A percentile compares a stretch with the other conserved stretches of the same genome.
phyloP scores from a whole-genome alignment of 257 asterid genomes.

The Rehmannia glutinosa region DNA sequence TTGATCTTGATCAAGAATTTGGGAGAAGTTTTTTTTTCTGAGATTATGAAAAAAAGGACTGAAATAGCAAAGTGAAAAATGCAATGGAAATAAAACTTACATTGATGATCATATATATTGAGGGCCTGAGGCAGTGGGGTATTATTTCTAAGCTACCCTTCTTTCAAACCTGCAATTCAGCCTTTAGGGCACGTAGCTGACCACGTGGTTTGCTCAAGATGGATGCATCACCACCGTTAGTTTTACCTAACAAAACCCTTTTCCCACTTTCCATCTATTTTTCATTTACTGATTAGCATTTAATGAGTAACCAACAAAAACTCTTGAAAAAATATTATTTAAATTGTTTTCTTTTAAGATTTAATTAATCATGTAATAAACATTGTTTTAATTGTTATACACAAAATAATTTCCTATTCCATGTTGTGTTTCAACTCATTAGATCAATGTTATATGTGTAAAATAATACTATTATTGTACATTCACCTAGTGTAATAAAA shows the following conservation, averaged over 20 bases:
- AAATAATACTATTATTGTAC: no score
- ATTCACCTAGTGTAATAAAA: no score
- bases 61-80: no score
- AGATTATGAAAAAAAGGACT: neutral
- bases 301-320: no score
- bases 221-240: slow-evolving; percentile 19
- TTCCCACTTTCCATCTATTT: neutral
- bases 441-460: no score
- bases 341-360: no score
- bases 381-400: no score
- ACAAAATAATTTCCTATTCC: no score
- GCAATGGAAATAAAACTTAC: neutral
- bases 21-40: neutral
- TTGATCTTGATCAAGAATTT: neutral
- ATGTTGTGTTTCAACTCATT: no score
- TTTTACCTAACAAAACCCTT: slow-evolving; percentile 19
- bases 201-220: slow-evolving; percentile 10
- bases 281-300: neutral
- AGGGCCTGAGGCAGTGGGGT: no score
- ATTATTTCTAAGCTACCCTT: neutral
- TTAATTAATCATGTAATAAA: no score
- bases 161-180: neutral
- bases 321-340: no score
- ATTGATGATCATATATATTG: neutral
- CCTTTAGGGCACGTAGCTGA: neutral